Evolutionary conservation across 1,284 basidiomycete species (phyloP), one percentile per base, ranked within the genome.

Genomic region (Irpex rosettiformis): DNA sequence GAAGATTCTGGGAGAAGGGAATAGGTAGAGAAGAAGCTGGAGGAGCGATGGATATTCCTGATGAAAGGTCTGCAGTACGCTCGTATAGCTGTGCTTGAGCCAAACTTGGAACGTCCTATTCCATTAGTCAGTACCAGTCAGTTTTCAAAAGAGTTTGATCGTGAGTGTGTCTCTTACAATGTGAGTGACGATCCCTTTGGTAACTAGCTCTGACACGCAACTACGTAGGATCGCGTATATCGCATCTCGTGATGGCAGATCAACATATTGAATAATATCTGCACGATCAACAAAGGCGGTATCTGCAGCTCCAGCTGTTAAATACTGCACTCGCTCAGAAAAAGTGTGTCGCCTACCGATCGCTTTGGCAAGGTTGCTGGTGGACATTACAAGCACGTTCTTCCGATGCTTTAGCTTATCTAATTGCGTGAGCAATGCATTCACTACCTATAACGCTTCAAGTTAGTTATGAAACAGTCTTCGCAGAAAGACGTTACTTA

Each of bases 371-470:
- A 99, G 83, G 72, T 99, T 99, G 59, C 94, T 97, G 0, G 97
- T 99, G 0, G 97, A 91, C 87, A 99, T 92, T 29, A 99, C 89
- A 11, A 99, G 78, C 2, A 96, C 94, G 68, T 99, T 99, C 74
- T 93, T 95, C 61, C 87, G 83, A 62, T 91, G 87, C 71, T 93
- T 95, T 16, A 99, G 80, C 73, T 96, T 97, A 77, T 99, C 97
- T 2, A 99, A 81, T 73, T 99, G 96, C 0, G 97, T 99, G 4
- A 99, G 79, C 1, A 99, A 83, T 0, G 97, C 97, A 71, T 99
- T 99, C 47, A 99, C 97, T 6, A 98, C 96, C 93, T 96, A 68
- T 1, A 10, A 16, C 11, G 13, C n/a, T n/a, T 13, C 45, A 16
- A 37, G 52, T 33, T 27, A 47, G 30, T 60, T 28, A 22, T 27